Evolutionary conservation across 129 eudicot species (phyloP), one percentile per base, ranked within the genome.

Genomic region (Ambrosia artemisiifolia): DNA sequence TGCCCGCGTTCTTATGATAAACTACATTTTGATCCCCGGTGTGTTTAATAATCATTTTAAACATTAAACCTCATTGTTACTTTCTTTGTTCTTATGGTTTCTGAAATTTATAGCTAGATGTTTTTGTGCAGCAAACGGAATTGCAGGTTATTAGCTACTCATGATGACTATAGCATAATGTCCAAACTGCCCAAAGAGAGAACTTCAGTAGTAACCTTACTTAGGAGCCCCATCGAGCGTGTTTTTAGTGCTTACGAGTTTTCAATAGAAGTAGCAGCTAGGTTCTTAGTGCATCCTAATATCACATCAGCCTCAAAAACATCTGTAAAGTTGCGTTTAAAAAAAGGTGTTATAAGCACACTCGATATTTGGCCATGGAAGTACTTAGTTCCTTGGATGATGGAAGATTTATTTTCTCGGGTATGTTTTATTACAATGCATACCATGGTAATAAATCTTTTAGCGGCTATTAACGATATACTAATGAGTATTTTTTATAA

Each of bases 331-430:
- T 48, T 83, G 55, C 96, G 95, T 43, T 63, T 70, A 64, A 88
- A 79, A 78, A 81, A 42, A 16, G 67, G 69, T 61, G 91, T 82
- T 57, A 69, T 86, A 63, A 90, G 97, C 81, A 90, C 99, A 3
- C 82, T 95, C 30, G 96, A 90, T 65, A 90, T 95, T 51, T 95
- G 99, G 99, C 99, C 97, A 10, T 95, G 99, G 99, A 95, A 95
- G 80, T 88, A 88, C 83, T 76, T 95, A 86, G 99, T 95, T 63
- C 99, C 99, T 54, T 95, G 97, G 97, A 90, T 95, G 96, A 86
- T 87, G 80, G 94, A 86, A 78, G 97, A 95, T 67, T 84, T 95
- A 24, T 95, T 95, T 80, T 67, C 93, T 53, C 84, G 95, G 89
- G 99, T 95, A 95, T 70, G 87, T 54, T 71, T 71, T 85, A 40